These are phyloP conservation scores for Aquilaria agallochum DNA, from an alignment of 441 rosid genomes.

Conservation along the genomic window DNA sequence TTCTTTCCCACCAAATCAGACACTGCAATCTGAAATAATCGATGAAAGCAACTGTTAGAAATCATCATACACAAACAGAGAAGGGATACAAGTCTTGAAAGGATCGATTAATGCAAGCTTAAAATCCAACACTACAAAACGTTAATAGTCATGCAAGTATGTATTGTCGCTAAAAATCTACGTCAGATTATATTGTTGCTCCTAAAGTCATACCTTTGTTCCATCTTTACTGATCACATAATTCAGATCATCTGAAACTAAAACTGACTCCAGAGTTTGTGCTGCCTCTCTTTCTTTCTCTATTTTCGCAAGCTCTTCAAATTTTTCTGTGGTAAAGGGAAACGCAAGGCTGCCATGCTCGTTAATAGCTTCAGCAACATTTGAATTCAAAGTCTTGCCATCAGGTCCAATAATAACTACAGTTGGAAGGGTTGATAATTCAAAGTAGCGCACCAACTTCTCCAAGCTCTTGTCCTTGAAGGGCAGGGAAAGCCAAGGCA, in stretches of 20 bases:
- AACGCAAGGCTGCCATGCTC: constrained; percentile 59
- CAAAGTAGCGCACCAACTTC: constrained; percentile 57
- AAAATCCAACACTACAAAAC: not conserved
- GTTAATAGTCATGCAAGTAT: not conserved
- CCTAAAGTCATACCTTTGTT: constrained; percentile 37
- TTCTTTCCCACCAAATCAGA: constrained; percentile 64
- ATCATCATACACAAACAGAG: not conserved
- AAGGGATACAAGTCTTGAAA: not conserved
- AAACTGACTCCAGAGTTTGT: constrained; percentile 67
- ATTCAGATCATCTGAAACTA: constrained; percentile 54
- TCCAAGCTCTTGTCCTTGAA: constrained; percentile 46
- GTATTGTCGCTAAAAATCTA: not conserved
- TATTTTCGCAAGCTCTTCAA: constrained; percentile 56
- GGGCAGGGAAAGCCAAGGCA: constrained; percentile 72
- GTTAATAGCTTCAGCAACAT: constrained; percentile 63
- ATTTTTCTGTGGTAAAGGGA: constrained; percentile 73
- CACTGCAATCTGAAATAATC: constrained; percentile 46
- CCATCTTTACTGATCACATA: constrained; percentile 65
- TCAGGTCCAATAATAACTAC: constrained; percentile 67
- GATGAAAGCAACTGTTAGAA: not conserved
- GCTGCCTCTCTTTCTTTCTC: constrained; percentile 53
- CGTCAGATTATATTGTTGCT: not conserved
- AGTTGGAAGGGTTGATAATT: constrained; percentile 52
- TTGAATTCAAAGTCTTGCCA: constrained; percentile 61
- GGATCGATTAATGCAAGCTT: not conserved